Evolutionary conservation across 768 basidiomycete genomes (phyloP), one percentile per base, ranked within the genome.

Genomic region (Mycena belliarum): DNA sequence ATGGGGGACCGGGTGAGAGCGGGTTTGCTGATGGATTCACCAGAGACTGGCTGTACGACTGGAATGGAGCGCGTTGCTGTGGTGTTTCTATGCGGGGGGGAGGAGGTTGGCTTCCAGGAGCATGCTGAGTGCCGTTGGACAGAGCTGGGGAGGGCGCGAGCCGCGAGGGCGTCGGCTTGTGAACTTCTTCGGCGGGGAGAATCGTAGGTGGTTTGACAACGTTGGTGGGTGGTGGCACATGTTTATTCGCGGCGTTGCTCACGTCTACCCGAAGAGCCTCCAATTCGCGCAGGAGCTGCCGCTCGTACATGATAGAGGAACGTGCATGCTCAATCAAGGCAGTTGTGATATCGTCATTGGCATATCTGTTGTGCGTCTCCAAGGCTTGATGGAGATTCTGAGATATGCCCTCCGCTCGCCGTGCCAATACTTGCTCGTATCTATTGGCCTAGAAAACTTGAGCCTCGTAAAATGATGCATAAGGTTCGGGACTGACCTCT

Each of bases 311-410:
- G 65, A 98, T 85, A 25, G 88, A 87, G 18, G 94, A 89, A 23
- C 95, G 88, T 18, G 92, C 92, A 72, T 98, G 94, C 71, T 98
- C 94, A 44, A 98, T 85, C 51, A 98, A 76, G 0, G 95, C 91
- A 21, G 90, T 81, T 18, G 91, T 91, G 51, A 98, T 82, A 70
- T 99, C 97, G 54, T 95, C 91, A 52, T 96, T 91, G 26, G 95
- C 91, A 61, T 89, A 83, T 46, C 85, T 83, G 57, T 90, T 92
- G 72, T 99, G 94, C 1, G 84, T 84, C 35, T 88, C 83, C 26
- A 99, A 81, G 2, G 95, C 89, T 47, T 83, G 84, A 65, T 97
- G 95, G 18, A 99, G 79, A 65, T 98, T 95, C 65, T 92, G 87
- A 1, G 96, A 98, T 53, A 99, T 98, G 43, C 93, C 93, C 49